Conservation (phyloP, 768 basidiomycete species). For the Trametes villosa region DNA sequence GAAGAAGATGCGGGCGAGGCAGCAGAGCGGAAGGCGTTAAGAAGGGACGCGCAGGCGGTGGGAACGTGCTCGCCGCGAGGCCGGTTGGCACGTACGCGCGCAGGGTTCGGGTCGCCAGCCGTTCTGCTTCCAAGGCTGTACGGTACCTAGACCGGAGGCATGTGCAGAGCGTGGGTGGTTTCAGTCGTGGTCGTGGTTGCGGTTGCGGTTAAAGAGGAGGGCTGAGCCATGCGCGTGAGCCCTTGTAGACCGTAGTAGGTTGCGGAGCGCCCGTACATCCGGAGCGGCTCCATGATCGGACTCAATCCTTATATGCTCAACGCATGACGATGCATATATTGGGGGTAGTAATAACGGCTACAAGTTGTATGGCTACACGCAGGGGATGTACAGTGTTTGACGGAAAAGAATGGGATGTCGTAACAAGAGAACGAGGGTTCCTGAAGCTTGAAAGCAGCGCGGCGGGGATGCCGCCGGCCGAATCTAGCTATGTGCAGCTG, state of each 20-base stretch:
- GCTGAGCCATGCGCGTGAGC: background rate
- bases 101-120: slow-evolving; percentile 3
- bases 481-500: background rate
- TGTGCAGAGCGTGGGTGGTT: background rate
- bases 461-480: background rate
- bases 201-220: background rate
- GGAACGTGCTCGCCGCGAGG: slow-evolving; percentile 15
- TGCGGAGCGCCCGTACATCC: background rate
- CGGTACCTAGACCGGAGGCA: background rate
- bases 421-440: background rate
- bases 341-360: background rate
- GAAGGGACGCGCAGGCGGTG: background rate
- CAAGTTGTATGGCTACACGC: slow-evolving; percentile 14
- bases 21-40: background rate
- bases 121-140: slow-evolving; percentile 1
- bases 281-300: too few relatives aligned
- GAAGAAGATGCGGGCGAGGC: background rate
- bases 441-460: too few relatives aligned
- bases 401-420: background rate
- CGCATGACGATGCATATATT: background rate
- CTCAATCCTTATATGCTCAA: too few relatives aligned
- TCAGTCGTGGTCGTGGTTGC: background rate
- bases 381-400: background rate
- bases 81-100: slow-evolving; percentile 3
- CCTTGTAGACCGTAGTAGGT: background rate